Conservation (phyloP, 495 filamentous ascomycete genomes). For the Umbilicaria muhlenbergii region DNA sequence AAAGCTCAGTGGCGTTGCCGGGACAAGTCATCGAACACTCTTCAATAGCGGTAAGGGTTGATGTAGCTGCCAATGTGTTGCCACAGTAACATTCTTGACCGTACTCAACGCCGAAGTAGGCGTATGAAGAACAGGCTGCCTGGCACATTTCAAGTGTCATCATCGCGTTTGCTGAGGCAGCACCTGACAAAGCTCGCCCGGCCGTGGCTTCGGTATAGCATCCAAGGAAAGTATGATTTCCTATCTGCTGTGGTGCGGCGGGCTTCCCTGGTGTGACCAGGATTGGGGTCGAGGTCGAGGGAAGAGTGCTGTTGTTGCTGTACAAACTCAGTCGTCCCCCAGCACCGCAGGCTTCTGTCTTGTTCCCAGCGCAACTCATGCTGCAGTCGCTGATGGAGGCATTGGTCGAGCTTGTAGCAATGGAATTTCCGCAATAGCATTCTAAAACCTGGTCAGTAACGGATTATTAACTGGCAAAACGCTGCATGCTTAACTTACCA, state of each 20-base stretch:
- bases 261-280: too few relatives aligned
- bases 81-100: constrained; percentile 21
- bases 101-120: constrained; percentile 19
- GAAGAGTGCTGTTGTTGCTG: neutral
- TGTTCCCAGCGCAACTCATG: constrained; percentile 39
- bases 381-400: constrained; percentile 27
- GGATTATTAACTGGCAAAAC: neutral
- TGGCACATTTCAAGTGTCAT: constrained; percentile 21
- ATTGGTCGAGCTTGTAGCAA: neutral
- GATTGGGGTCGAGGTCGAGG: too few relatives aligned
- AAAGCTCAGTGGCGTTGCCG: constrained; percentile 1
- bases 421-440: constrained; percentile 33
- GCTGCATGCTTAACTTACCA: neutral
- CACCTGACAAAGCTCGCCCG: constrained; percentile 12
- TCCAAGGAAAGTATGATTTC: constrained; percentile 6
- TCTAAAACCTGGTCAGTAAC: constrained; percentile 3
- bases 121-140: constrained; percentile 15
- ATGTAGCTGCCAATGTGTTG: constrained; percentile 6
- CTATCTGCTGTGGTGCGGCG: neutral
- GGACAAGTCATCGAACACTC: constrained; percentile 5
- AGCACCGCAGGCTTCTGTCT: constrained; percentile 39
- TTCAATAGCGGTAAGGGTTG: neutral
- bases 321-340: constrained; percentile 21
- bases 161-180: constrained; percentile 6
- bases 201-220: constrained; percentile 15